These are phyloP conservation scores for Xylariales sp. DNA, from an alignment of 2,329 filamentous ascomycete genomes.

Conservation along the genomic window DNA sequence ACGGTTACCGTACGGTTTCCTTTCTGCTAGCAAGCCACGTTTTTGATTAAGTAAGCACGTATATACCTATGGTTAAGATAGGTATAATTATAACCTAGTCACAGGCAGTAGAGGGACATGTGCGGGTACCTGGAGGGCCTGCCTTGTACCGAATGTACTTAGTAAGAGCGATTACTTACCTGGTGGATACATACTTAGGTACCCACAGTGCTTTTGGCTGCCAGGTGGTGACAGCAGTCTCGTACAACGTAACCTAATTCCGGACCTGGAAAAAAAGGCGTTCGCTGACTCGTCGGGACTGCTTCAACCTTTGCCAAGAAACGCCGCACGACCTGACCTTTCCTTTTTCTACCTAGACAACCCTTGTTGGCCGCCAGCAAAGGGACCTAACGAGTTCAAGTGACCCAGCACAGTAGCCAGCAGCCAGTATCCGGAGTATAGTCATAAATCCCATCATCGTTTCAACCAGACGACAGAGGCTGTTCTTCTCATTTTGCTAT, in stretches of 20 bases:
- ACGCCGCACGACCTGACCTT: constrained; percentile 15
- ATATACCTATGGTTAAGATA: too few relatives aligned
- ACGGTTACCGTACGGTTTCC: too few relatives aligned
- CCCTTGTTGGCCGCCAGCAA: constrained; percentile 4
- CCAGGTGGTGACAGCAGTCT: too few relatives aligned
- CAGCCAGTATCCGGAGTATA: not conserved
- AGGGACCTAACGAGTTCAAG: constrained; percentile 2
- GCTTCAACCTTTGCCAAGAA: constrained; percentile 7
- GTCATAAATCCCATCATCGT: constrained; percentile 15
- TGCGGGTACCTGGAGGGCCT: too few relatives aligned
- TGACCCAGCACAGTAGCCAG: not conserved
- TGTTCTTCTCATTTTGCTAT: constrained; percentile 17
- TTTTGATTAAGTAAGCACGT: too few relatives aligned
- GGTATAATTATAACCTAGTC: too few relatives aligned
- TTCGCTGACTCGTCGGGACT: not conserved
- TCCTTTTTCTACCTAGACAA: constrained; percentile 6
- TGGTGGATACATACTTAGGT: too few relatives aligned
- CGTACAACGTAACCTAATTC: not conserved
- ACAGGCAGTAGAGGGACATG: too few relatives aligned
- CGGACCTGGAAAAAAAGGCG: not conserved
- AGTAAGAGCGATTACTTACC: too few relatives aligned
- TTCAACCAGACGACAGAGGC: constrained; percentile 21
- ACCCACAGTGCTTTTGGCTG: too few relatives aligned
- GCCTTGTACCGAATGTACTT: too few relatives aligned
- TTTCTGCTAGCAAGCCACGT: too few relatives aligned